Base-by-base conservation (phyloP, 495 filamentous ascomycete genomes). In the Paragyromitra xinjiangensis region DNA sequence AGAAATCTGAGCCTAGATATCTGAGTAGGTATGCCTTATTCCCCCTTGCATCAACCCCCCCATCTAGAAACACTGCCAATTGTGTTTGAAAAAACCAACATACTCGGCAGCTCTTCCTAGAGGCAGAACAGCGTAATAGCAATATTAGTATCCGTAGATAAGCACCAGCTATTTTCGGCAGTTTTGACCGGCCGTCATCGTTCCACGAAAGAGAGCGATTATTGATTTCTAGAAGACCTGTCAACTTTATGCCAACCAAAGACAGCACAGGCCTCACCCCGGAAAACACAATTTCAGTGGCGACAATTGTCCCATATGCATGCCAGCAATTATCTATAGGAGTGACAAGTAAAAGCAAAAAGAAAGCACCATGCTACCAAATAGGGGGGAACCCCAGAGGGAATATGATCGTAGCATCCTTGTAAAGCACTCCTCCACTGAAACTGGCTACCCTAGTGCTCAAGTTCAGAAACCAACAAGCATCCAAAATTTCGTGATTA, bases 41-140 rank as follows among this genome's bases (percentile, higher is more conserved):
- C 45, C 9, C 45, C 59, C 58, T 64, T 61, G 40, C 66, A 70
- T 53, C 16, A 11, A 12, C 22, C 29, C 44, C 22, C 69, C 14
- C 45, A 44, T 24, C 45, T 64, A 73, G 61, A 55, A 72, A 77
- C 62, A 53, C 22, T 34, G n/a, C 42, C 51, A 44, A 64, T 64
- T 56, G 29, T 16, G 34, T 19, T 64, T 39, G 42, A 44, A 48
- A 42, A 42, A 22, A 7, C 62, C 26, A 26, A 50, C 48, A 73
- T 61, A 14, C 29, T 19, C 74, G 74, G 74, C 63, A 77, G 42
- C 50, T 51, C 51, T 50, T 61, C 69, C 73, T 66, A 77, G 48
- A 65, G 61, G 69, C 16, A 58, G 24, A n/a, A 55, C 22, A 29
- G 6, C 48, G 44, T 34, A n/a, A 29, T 39, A 72, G 61, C 26